A percentile compares a stretch with the other conserved stretches of the same genome.
phyloP scores from a whole-genome alignment of 2,329 filamentous ascomycete species.

The Microthyrium microscopicum region DNA sequence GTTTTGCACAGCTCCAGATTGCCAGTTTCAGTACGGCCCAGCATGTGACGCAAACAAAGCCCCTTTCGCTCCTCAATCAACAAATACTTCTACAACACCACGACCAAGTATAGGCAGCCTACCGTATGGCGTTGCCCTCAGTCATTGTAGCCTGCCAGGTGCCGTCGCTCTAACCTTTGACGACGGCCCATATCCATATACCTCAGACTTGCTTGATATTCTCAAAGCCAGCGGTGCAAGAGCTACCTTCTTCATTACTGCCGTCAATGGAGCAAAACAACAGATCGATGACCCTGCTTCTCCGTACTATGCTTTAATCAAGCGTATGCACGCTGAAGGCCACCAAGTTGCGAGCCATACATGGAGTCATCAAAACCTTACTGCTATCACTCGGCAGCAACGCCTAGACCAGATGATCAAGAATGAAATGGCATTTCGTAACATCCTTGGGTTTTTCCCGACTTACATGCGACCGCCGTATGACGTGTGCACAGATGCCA shows the following conservation, averaged over 20 bases:
- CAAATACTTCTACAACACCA: conserved; percentile 35
- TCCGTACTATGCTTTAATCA: conserved; percentile 33
- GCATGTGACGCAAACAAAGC: conserved; percentile 42
- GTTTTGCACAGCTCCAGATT: conserved; percentile 46
- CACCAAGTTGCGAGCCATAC: conserved; percentile 46
- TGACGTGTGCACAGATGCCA: conserved; percentile 26
- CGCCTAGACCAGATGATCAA: conserved; percentile 33
- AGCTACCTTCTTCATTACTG: conserved; percentile 52
- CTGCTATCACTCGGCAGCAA: conserved; percentile 24
- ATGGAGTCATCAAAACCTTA: conserved; percentile 35
- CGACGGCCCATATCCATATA: conserved; percentile 48
- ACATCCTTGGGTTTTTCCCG: conserved; percentile 38
- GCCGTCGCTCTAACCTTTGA: conserved; percentile 52
- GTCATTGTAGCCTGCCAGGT: conserved; percentile 32
- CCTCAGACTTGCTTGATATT: conserved; percentile 43
- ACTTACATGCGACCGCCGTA: conserved; percentile 37
- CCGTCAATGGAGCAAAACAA: conserved; percentile 39
- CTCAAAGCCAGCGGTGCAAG: conserved; percentile 42
- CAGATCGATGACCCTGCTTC: conserved; percentile 34
- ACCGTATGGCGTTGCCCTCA: conserved; percentile 38
- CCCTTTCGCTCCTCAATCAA: conserved; percentile 36
- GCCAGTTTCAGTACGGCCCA: conserved; percentile 43
- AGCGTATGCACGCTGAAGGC: conserved; percentile 36
- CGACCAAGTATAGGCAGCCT: conserved; percentile 38
- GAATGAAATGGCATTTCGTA: conserved; percentile 38